phyloP scores from a whole-genome alignment of 2,329 filamentous ascomycete species.

The Macrophomina tecta region DNA sequence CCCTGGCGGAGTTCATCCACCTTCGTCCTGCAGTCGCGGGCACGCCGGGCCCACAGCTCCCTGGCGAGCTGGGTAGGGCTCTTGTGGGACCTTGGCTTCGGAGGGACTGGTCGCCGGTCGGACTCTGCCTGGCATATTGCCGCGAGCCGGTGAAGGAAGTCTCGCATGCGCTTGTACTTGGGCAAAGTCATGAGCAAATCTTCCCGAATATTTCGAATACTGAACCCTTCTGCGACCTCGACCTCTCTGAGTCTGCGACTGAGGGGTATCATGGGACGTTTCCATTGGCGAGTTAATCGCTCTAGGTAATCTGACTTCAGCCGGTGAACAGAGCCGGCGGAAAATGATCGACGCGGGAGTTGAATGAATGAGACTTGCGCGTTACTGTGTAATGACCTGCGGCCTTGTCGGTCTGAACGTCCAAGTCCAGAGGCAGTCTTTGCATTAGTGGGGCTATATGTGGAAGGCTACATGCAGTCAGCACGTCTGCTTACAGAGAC shows the following conservation, averaged over 20 bases:
- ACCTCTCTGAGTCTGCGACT: neutral
- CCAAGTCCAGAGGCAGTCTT: neutral
- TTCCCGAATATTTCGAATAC: neutral
- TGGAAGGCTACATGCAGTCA: conserved; percentile 1
- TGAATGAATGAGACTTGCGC: neutral
- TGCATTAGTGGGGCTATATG: neutral
- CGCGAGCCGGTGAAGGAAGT: neutral
- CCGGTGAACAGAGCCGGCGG: neutral
- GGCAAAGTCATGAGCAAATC: neutral
- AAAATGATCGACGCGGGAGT: neutral
- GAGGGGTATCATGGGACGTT: neutral
- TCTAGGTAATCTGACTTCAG: neutral
- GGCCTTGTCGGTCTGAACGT: neutral
- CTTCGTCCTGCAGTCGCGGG: neutral
- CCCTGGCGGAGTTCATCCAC: neutral
- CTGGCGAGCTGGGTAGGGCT: neutral
- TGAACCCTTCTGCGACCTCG: neutral
- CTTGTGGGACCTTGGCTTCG: neutral
- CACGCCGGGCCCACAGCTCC: neutral
- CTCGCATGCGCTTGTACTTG: neutral
- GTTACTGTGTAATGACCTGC: neutral
- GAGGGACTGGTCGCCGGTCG: neutral
- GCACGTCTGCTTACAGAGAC: neutral
- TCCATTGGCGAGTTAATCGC: too few relatives aligned
- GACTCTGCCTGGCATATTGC: neutral